A percentile compares a stretch with the other conserved stretches of the same genome.
Evolutionary conservation across 2,329 filamentous ascomycete genomes (phyloP).

Genomic region (Pseudogymnoascus sp.): DNA sequence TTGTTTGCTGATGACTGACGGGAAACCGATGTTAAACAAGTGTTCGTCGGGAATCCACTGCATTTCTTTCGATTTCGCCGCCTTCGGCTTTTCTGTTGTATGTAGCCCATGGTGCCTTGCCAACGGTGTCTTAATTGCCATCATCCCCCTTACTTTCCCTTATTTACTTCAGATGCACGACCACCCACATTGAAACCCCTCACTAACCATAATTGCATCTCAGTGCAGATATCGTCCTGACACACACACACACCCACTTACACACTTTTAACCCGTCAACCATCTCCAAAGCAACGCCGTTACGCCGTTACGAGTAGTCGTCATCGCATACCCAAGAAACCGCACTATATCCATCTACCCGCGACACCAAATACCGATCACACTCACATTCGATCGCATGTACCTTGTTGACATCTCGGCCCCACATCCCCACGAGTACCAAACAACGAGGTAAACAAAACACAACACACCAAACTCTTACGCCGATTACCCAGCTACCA

Average conservation of each 20-base stretch:
- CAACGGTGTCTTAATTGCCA: constrained; percentile 4
- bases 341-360: constrained; percentile 2
- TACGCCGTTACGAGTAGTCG: background rate
- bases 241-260: background rate
- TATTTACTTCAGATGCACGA: constrained; percentile 7
- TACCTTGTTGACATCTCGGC: constrained; percentile 6
- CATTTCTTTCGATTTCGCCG: constrained; percentile 1
- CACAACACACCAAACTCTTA: constrained; percentile 1
- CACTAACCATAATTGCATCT: constrained; percentile 3
- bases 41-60: constrained; percentile 3
- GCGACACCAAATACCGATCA: constrained; percentile 2
- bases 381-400: constrained; percentile 4
- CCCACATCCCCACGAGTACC: constrained; percentile 6
- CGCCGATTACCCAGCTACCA: background rate
- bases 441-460: constrained; percentile 6
- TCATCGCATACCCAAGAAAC: background rate
- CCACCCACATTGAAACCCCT: constrained; percentile 3
- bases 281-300: constrained; percentile 6
- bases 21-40: constrained; percentile 2
- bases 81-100: background rate
- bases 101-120: constrained; percentile 4
- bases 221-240: constrained; percentile 4
- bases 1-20: constrained; percentile 6
- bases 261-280: background rate
- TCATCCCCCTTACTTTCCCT: background rate